Evolutionary conservation across 352 stramenopile species (phyloP).

Genomic region (Globisporangium paddicum): DNA sequence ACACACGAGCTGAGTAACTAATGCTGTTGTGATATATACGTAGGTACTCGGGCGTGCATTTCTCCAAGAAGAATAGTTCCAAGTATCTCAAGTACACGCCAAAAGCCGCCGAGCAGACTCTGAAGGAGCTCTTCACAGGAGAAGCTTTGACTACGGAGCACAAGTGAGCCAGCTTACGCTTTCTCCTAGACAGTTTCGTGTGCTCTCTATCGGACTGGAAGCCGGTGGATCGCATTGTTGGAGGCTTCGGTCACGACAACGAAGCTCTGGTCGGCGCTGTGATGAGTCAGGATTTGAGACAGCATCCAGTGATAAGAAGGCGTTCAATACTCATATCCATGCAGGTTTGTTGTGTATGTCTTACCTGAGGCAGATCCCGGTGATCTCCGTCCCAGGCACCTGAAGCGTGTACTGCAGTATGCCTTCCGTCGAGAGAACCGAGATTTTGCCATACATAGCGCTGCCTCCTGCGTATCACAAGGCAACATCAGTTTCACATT

Average conservation of each 20-base stretch:
- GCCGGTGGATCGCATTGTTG: conserved; percentile 57
- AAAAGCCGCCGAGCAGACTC: conserved; percentile 68
- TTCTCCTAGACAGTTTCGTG: not conserved
- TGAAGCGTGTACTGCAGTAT: conserved; percentile 40
- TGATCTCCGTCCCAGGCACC: conserved; percentile 68
- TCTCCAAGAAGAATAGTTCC: conserved; percentile 90
- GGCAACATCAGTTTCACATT: not conserved
- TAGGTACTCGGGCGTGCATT: conserved; percentile 88
- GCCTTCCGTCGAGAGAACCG: conserved; percentile 50
- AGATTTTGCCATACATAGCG: conserved; percentile 50
- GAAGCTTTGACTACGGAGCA: conserved; percentile 23
- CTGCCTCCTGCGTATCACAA: conserved; percentile 18
- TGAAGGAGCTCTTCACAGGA: conserved; percentile 81
- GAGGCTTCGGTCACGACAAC: conserved; percentile 77
- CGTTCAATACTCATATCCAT: not conserved
- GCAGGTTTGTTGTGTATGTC: not conserved
- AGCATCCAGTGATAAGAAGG: not conserved
- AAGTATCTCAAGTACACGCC: conserved; percentile 89
- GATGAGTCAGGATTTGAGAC: not conserved
- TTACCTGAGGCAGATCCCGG: conserved; percentile 69
- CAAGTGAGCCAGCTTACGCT: conserved; percentile 1
- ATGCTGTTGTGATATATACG: not conserved
- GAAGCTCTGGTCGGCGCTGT: conserved; percentile 43
- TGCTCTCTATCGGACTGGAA: conserved; percentile 26
- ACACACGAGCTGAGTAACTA: not conserved